Evolutionary conservation across 2,329 filamentous ascomycete genomes (phyloP), one percentile per base, ranked within the genome.

Genomic region (Didymella glomerata): DNA sequence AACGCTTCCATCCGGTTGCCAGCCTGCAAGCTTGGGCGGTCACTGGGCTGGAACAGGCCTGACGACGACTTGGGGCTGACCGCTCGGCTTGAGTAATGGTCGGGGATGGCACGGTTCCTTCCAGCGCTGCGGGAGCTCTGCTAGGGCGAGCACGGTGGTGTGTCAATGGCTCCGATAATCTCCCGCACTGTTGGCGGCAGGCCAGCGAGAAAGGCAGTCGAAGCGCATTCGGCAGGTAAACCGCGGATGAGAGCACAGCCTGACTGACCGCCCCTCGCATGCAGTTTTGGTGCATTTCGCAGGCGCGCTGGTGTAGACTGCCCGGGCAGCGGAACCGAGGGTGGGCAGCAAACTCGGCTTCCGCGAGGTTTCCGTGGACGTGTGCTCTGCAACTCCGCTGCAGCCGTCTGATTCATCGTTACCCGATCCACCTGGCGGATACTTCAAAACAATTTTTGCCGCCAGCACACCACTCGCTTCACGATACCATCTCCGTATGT

Each of bases 1-100:
- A 67, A 69, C 66, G 64, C 67, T 61, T 58, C 67, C 65, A 67
- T 55, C 64, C 65, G 63, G 62, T 62, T 64, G 62, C 66, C 67
- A 62, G 65, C 66, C 64, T 63, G 61, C 57, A 54, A 64, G 65
- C 68, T 66, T 62, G 61, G 67, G 66, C 69, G 63, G 62, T 65
- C 63, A 61, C 65, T 63, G 66, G 67, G 67, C 65, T 66, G 55
- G 62, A 63, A 62, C 67, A 63, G 63, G 64, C 62, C 60, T 66
- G 63, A 60, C 60, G 54, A 64, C 62, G 62, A 59, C 61, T 66
- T 60, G 57, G 54, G 62, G 54, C 48, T 62, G 62, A 58, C 47
- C 64, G 60, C 65, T 67, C 63, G 57, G 60, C 65, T 60, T 68
- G 64, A 67, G 63, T 62, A 64, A 63, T 61, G 55, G 55, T 67